Evolutionary conservation across 208 protist genomes (phyloP), one percentile per base, ranked within the genome.

Genomic region (Trypanosoma conorhini): DNA sequence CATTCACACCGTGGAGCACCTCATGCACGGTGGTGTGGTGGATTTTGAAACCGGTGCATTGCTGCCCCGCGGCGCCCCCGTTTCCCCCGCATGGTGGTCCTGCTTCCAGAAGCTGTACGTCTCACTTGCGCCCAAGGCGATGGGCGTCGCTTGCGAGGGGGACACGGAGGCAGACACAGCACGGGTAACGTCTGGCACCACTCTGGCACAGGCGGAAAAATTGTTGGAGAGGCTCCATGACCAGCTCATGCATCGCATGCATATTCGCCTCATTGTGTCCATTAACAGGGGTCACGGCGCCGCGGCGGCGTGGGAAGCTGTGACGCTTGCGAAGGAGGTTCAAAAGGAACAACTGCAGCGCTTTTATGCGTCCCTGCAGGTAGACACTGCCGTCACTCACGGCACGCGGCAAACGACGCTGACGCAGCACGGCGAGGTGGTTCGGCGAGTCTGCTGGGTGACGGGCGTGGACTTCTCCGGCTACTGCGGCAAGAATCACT

Each of bases 391-490:
- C 5, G 5, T 26, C 7, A 24, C 44, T 22, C 46, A 72, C 40
- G 22, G 58, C n/a, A 52, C 17, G 35, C 26, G 30, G 7, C 0
- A 35, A 12, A 0, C 3, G 42, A 28, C 15, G 50, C 26, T n/a
- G 44, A 19, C 15, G 4, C 28, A 19, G 42, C 9, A 46, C 1
- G 30, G 54, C 19, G 62, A 67, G 13, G 7, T 24, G 19, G 74
- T 88, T 63, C 85, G 85, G 8, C 59, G 62, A 33, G 87, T 64
- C 24, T 94, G 89, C 64, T 94, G 89, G 87, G 69, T 95, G 40
- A 91, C 79, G 0, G 92, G 92, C 15, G 67, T 93, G 42, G 92
- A 97, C 77, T 86, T 97, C 70, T 87, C 82, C 22, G 93, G 93
- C 26, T 92, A 97, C 79, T 94, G 86, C 66, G 89, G 88, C 50